Percentiles rank a stretch among this genome's conserved stretches.
Evolutionary conservation across 805 yeast species (phyloP).

Genomic region (Starmerella bombicola): DNA sequence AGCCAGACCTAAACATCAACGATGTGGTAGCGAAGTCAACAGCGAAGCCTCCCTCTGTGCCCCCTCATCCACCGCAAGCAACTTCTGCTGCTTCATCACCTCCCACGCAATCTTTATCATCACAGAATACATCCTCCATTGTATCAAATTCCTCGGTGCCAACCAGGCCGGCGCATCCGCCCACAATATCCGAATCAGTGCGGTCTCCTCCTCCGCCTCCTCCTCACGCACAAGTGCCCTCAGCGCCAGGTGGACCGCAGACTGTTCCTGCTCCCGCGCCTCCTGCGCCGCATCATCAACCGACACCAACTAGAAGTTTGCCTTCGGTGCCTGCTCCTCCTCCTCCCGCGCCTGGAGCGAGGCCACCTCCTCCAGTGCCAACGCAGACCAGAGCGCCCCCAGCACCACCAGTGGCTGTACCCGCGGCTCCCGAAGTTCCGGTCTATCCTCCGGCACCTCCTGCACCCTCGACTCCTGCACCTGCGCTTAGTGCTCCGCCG

Average conservation of each 20-base stretch:
- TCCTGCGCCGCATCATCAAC: not conserved
- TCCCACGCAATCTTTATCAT: no score
- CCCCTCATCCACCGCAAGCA: no score
- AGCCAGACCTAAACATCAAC: no score
- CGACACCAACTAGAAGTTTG: not conserved
- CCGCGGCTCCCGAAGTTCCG: not conserved
- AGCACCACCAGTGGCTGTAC: not conserved
- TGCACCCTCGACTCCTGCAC: slow-evolving; percentile 1
- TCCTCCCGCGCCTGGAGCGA: not conserved
- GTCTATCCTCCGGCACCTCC: not conserved
- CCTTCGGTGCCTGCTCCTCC: not conserved
- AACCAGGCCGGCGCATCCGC: not conserved
- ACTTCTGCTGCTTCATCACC: no score
- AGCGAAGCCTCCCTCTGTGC: no score
- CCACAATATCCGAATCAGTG: not conserved
- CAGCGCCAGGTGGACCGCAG: not conserved
- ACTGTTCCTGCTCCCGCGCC: not conserved
- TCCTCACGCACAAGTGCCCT: not conserved
- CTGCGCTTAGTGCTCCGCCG: slow-evolving; percentile 4
- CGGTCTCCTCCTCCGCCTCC: not conserved
- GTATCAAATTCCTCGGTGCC: not conserved
- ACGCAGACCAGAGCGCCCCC: slow-evolving; percentile 8
- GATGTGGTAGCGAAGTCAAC: no score
- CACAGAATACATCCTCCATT: no score
- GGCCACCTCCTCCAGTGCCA: slow-evolving; percentile 7